A percentile compares a stretch with the other conserved stretches of the same genome.
phyloP scores from a whole-genome alignment of 495 filamentous ascomycete species.

The Hypoxylon fragiforme region DNA sequence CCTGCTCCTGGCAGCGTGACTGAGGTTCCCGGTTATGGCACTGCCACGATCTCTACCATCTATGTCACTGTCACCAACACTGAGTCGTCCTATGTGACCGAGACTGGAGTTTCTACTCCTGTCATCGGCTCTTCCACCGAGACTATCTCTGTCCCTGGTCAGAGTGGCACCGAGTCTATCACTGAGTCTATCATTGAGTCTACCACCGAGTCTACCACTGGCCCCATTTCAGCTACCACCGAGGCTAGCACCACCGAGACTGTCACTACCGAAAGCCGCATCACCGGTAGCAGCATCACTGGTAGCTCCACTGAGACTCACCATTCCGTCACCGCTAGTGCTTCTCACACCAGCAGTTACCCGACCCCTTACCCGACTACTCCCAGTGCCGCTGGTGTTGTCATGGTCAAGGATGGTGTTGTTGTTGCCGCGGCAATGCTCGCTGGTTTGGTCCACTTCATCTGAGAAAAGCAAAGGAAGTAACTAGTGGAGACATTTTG shows the following conservation, averaged over 20 bases:
- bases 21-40: not conserved
- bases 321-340: slow-evolving; percentile 9
- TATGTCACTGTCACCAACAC: slow-evolving; percentile 17
- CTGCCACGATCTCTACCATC: not conserved
- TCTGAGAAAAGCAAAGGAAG: slow-evolving; percentile 23
- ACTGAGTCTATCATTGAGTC: slow-evolving; percentile 5
- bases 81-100: slow-evolving; percentile 15
- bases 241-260: slow-evolving; percentile 12
- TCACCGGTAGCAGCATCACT: slow-evolving; percentile 5
- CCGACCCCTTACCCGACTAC: slow-evolving; percentile 25
- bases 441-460: slow-evolving; percentile 22
- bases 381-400: slow-evolving; percentile 29
- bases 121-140: slow-evolving; percentile 4
- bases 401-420: slow-evolving; percentile 38
- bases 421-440: slow-evolving; percentile 40
- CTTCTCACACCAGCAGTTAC: slow-evolving; percentile 11
- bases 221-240: slow-evolving; percentile 4
- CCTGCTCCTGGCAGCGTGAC: slow-evolving; percentile 12
- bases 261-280: slow-evolving; percentile 5
- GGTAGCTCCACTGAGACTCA: slow-evolving; percentile 15
- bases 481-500: not conserved
- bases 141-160: slow-evolving; percentile 1
- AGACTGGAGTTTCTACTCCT: not conserved
- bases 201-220: slow-evolving; percentile 1
- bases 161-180: not conserved